Percentiles rank a stretch among this genome's conserved stretches.
Conservation (phyloP, 2,329 filamentous ascomycete species). For the Tolypocladium guangdongense region DNA sequence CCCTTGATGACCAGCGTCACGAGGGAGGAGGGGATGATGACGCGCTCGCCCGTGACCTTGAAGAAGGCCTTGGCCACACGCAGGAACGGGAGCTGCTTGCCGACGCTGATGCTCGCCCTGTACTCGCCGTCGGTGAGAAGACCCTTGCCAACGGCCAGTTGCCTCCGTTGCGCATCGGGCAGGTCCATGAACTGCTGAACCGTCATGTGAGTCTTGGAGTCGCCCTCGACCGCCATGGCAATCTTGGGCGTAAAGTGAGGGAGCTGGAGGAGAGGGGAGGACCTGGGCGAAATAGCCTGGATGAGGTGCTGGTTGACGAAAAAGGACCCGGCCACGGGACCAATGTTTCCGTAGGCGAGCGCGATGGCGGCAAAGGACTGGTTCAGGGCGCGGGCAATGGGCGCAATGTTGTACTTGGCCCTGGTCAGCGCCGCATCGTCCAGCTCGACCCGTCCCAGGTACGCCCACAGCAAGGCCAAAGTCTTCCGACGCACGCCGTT, state of each 20-base stretch:
- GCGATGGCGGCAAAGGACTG: constrained; percentile 80
- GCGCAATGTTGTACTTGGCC: constrained; percentile 82
- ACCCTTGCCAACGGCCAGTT: constrained; percentile 56
- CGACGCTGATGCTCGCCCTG: constrained; percentile 61
- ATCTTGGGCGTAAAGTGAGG: constrained; percentile 68
- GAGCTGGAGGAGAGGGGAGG: constrained; percentile 83
- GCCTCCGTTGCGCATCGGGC: constrained; percentile 61
- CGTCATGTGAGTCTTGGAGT: constrained; percentile 62
- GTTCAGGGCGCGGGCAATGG: constrained; percentile 74
- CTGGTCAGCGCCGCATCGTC: constrained; percentile 66
- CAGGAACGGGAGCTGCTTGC: constrained; percentile 73
- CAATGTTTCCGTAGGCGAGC: constrained; percentile 75
- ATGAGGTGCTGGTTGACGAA: constrained; percentile 76
- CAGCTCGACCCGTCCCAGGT: constrained; percentile 79
- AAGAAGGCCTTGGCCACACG: constrained; percentile 90
- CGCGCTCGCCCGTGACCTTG: constrained; percentile 92
- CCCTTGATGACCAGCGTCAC: constrained; percentile 94
- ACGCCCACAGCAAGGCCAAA: constrained; percentile 86
- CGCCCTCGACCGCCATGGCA: constrained; percentile 59
- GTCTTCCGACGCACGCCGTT: constrained; percentile 74
- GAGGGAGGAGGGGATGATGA: constrained; percentile 82
- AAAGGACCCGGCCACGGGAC: constrained; percentile 73
- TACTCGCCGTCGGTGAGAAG: constrained; percentile 71
- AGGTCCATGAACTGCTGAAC: constrained; percentile 85
- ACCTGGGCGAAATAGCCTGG: constrained; percentile 74